Base-by-base conservation (phyloP, 208 protist species). In the Crithidia brevicula region DNA sequence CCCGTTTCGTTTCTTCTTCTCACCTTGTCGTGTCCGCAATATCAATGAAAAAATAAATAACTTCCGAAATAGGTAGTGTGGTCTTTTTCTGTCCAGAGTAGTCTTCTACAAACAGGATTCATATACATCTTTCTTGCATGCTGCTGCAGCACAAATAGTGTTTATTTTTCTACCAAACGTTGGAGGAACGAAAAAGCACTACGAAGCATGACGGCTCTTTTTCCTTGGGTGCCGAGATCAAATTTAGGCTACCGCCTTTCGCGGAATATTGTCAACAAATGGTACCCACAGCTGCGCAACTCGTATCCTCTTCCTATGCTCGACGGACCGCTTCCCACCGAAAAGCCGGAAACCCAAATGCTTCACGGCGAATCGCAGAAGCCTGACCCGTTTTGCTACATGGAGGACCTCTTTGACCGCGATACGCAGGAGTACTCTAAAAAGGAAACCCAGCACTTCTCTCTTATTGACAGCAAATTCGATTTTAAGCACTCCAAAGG, bases 351-450 rank as follows among this genome's bases (percentile, higher is more conserved):
- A 25, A 62, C 71, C 2, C n/a, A 85, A 15, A 50, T 85, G 22
- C 69, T 95, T 30, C 83, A 95, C 45, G 88, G 79, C 0, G 72
- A 85, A 45, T 22, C 23, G 20, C 81, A 88, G 43, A 82, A 83
- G 33, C 34, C 16, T 3, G 92, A 97, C 64, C 82, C 89, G 23
- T 97, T 97, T 68, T 72, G 72, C 59, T 97, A 95, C 76, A 94
- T 95, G 88, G 89, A 97, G 45, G 86, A 95, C 57, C 72, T 97
- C 20, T 95, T 93, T 66, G 79, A 95, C 53, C 68, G 85, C n/a
- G 68, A 84, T 40, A 97, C 92, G 5, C 81, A 89, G 42, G 64
- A 77, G 30, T 92, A 83, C 60, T 72, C 86, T 16, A 86, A 89
- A 33, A 79, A 63, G 13, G 92, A 97, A 68, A 82, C 79, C 59